A percentile compares a stretch with the other conserved stretches of the same genome.
Conservation (phyloP, 192 early-diverging fungal species). For the Obelidium mucronatum region DNA sequence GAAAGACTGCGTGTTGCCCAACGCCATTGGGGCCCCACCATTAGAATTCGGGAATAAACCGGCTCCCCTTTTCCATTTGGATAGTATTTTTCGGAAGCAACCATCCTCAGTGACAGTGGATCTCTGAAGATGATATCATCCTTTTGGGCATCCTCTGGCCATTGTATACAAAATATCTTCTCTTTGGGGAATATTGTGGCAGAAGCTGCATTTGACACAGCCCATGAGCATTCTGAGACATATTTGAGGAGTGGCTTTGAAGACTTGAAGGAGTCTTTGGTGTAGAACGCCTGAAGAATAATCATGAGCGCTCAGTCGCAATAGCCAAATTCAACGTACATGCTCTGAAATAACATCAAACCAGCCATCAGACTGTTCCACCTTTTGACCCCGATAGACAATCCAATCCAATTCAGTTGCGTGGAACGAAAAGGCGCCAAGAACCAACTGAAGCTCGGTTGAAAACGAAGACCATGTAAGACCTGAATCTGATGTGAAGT, state of each 20-base stretch:
- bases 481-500: constrained; percentile 67
- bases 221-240: constrained; percentile 78
- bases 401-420: constrained; percentile 70
- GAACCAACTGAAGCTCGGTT: constrained; percentile 35
- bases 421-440: constrained; percentile 68
- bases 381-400: constrained; percentile 67
- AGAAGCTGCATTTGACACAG: constrained; percentile 55
- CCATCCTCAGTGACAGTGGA: constrained; percentile 52
- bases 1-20: constrained; percentile 75
- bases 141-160: constrained; percentile 46
- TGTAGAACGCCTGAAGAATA: no score
- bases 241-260: constrained; percentile 62
- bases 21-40: constrained; percentile 63
- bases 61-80: constrained; percentile 40
- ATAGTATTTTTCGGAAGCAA: constrained; percentile 80
- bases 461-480: constrained; percentile 63
- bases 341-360: constrained; percentile 25
- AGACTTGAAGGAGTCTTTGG: constrained; percentile 72
- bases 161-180: constrained; percentile 75
- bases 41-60: constrained; percentile 1
- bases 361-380: constrained; percentile 51
- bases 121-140: constrained; percentile 35
- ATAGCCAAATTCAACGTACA: no score
- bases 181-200: constrained; percentile 64
- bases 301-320: no score